Base-by-base conservation (phyloP, 2,329 filamentous ascomycete genomes). In the Aureobasidium mangrovei region DNA sequence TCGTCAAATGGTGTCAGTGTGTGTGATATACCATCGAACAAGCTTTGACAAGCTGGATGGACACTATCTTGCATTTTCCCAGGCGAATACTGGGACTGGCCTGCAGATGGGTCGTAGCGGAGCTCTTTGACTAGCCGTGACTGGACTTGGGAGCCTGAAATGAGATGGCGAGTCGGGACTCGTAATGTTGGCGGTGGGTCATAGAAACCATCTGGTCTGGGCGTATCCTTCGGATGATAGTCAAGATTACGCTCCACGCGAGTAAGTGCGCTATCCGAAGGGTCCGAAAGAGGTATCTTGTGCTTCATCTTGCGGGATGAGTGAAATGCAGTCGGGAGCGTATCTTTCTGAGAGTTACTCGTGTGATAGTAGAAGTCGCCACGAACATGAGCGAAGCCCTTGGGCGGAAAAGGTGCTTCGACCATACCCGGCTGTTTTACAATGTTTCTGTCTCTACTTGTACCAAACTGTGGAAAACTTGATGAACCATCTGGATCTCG, bases 1-100 rank as follows among this genome's bases (percentile, higher is more conserved):
- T 73, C 79, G 66, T 98, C 93, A 63, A 91, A 96, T 0, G 91
- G 83, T 4, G 87, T 91, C 9, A 91, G 74, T 0, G 76, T 76
- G 1, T 74, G 76, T 42, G 75, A 70, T 32, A 96, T 75, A 0
- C 76, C 74, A 2, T 74, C 67, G 61, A 83, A 87, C 2, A 89
- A 43, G 72, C 2, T 75, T 73, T 9, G 67, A 62, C 44, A 93
- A 67, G 81, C 79, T 8, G 83, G 75, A 65, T 90, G 84, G 5
- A 60, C 53, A 43, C 28, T 7, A 41, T 33, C 27, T 28, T 32
- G 47, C n/a, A 33, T 8, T 4, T 9, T 8, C 3, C 18, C 29
- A 2, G 47, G 31, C 3, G 26, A 27, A n/a, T n/a, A 44, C 6
- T 53, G 40, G 4, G 32, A 18, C 40, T 36, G 24, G 10, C 32